Percentiles rank a stretch among this genome's conserved stretches.
These are phyloP conservation scores for Hypoxylon rickii DNA, from an alignment of 495 filamentous ascomycete genomes.

Conservation along the genomic window DNA sequence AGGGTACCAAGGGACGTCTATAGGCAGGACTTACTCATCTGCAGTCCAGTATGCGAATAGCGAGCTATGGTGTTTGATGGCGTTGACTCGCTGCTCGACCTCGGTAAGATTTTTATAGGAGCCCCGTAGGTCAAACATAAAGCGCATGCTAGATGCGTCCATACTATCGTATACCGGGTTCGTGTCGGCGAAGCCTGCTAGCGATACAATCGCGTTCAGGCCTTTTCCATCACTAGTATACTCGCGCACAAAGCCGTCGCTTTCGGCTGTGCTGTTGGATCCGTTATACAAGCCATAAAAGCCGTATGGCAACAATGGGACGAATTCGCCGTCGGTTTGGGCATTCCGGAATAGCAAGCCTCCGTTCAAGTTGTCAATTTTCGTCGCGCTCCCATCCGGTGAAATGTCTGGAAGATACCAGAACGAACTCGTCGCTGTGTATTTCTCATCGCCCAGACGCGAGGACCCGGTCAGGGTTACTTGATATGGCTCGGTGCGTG, in stretches of 20 bases:
- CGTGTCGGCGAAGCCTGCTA: conserved; percentile 45
- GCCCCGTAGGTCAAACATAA: conserved; percentile 69
- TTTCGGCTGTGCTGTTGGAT: conserved; percentile 52
- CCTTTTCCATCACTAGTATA: conserved; percentile 57
- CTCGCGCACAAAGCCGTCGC: conserved; percentile 47
- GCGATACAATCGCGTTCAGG: conserved; percentile 49
- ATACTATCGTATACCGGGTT: conserved; percentile 57
- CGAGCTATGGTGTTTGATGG: conserved; percentile 55
- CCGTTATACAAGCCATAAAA: conserved; percentile 65
- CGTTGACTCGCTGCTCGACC: conserved; percentile 56
- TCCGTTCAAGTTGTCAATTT: conserved; percentile 65
- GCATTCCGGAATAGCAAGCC: conserved; percentile 52
- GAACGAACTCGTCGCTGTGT: conserved; percentile 50
- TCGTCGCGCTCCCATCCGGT: conserved; percentile 59
- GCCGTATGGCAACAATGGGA: conserved; percentile 64
- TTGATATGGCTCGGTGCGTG: conserved; percentile 53
- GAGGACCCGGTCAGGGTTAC: conserved; percentile 48
- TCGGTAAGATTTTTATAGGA: conserved; percentile 61
- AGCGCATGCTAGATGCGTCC: conserved; percentile 60
- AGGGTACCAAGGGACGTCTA: background rate
- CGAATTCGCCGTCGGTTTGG: conserved; percentile 41
- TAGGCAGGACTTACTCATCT: conserved; percentile 55
- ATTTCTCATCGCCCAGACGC: conserved; percentile 37
- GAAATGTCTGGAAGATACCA: conserved; percentile 62
- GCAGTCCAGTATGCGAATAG: conserved; percentile 69